Conservation (phyloP, 768 basidiomycete genomes). For the Mycena latifolia region DNA sequence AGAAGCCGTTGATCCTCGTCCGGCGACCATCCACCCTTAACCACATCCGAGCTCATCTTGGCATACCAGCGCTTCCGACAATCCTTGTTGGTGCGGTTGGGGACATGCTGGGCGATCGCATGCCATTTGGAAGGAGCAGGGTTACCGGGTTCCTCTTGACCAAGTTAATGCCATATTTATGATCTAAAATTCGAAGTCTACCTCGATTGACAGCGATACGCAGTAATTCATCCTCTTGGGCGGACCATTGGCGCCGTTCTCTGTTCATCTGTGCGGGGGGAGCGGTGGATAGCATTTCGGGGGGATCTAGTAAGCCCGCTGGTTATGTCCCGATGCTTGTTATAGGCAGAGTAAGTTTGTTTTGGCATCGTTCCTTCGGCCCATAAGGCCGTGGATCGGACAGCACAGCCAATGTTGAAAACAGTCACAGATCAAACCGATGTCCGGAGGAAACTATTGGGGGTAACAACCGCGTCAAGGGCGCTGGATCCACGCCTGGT, state of each 20-base stretch:
- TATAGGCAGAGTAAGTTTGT: slow-evolving; percentile 23
- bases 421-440: slow-evolving; percentile 11
- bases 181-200: slow-evolving; percentile 35
- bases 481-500: slow-evolving; percentile 11
- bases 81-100: slow-evolving; percentile 73
- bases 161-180: slow-evolving; percentile 34
- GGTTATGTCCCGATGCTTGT: not conserved
- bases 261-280: slow-evolving; percentile 17
- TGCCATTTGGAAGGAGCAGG: slow-evolving; percentile 73
- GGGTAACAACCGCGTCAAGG: slow-evolving; percentile 14
- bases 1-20: slow-evolving; percentile 71
- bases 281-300: slow-evolving; percentile 15
- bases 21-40: slow-evolving; percentile 72
- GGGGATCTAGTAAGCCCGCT: not conserved
- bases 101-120: slow-evolving; percentile 72
- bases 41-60: slow-evolving; percentile 72
- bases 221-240: slow-evolving; percentile 52
- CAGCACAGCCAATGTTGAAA: slow-evolving; percentile 17
- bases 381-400: slow-evolving; percentile 18
- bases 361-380: slow-evolving; percentile 13
- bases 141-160: slow-evolving; percentile 66
- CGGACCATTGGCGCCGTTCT: slow-evolving; percentile 28
- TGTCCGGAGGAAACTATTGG: slow-evolving; percentile 3
- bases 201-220: slow-evolving; percentile 64
- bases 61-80: slow-evolving; percentile 75